Evolutionary conservation across 805 yeast species (phyloP).

Genomic region (Wickerhamiella parazyma): DNA sequence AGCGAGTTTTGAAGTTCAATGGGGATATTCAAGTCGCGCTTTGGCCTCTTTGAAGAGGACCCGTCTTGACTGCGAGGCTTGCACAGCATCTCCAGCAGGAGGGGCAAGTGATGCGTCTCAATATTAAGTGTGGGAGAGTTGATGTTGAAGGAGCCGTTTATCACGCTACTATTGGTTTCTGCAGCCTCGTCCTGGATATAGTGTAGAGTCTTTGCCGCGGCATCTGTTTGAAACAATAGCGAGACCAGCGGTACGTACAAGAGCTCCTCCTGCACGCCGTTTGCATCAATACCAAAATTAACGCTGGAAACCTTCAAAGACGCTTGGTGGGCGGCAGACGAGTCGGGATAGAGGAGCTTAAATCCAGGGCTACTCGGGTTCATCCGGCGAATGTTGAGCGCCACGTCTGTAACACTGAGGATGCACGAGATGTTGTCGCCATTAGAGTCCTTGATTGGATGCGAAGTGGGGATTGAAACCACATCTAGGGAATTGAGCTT

Average conservation of each 20-base stretch:
- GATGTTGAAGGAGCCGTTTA: slow-evolving; percentile 18
- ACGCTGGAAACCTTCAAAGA: slow-evolving; percentile 25
- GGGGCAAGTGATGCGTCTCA: slow-evolving; percentile 25
- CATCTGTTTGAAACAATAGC: slow-evolving; percentile 25
- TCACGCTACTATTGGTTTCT: slow-evolving; percentile 16
- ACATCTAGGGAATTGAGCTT: slow-evolving; percentile 25
- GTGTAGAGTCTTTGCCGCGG: slow-evolving; percentile 25
- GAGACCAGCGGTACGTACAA: slow-evolving; percentile 29
- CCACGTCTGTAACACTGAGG: slow-evolving; percentile 24
- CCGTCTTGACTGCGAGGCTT: background rate
- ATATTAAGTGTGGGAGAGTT: slow-evolving; percentile 29
- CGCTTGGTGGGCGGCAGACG: slow-evolving; percentile 30
- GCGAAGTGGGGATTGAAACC: slow-evolving; percentile 19
- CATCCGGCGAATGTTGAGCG: slow-evolving; percentile 27
- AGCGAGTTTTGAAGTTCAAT: slow-evolving; percentile 14
- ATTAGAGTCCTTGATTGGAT: slow-evolving; percentile 6
- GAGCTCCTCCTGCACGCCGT: slow-evolving; percentile 26
- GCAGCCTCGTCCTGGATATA: slow-evolving; percentile 20
- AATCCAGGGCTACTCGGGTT: slow-evolving; percentile 30
- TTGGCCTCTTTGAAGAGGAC: background rate
- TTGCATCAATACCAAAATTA: slow-evolving; percentile 24
- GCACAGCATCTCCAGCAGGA: slow-evolving; percentile 19
- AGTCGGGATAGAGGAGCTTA: slow-evolving; percentile 24
- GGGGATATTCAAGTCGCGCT: background rate
- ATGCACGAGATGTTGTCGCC: slow-evolving; percentile 18